Evolutionary conservation across 2,329 filamentous ascomycete species (phyloP), one percentile per base, ranked within the genome.

Genomic region (Pseudocercospora eumusae): DNA sequence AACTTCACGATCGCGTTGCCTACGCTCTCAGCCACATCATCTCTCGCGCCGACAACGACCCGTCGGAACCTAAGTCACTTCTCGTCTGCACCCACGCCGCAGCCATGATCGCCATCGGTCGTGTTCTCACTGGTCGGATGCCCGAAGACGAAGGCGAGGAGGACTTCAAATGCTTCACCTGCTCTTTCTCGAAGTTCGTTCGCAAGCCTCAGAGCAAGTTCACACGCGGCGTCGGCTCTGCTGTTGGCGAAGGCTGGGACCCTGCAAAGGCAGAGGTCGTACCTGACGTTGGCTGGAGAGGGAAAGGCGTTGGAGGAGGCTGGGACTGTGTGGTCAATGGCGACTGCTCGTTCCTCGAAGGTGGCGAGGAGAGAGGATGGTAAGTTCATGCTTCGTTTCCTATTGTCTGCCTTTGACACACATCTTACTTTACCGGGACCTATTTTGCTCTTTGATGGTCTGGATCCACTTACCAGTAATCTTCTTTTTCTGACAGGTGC

Each of bases 11-110:
- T 70, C 88, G 95, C 42, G 82, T 93, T 27, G 89, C 90, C 3
- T 86, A 85, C 50, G 85, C 88, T 1, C 78, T 96, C 45, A 80
- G 84, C 47, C 83, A 83, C 52, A 86, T 97, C 68, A 88, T 97
- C 68, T 81, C 83, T 27, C 83, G 86, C 57, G 87, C 91, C 62
- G 92, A 97, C 73, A 73, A 75, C 6, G 82, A 86, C 54, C 80
- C 89, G 54, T 85, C 86, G n/a, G 81, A 84, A 42, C 80, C 82
- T 33, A 86, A 84, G 69, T 84, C 90, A 0, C 82, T 96, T 23
- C 76, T 97, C 44, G 82, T 99, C 42, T 96, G 91, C 77, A 89
- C 91, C 1, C 95, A 99, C 79, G 95, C 95, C 1, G 95, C 95
- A 3, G 86, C 88, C 10, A 84, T 98, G 71, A 97, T 99, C 73